These are phyloP conservation scores for Amniculicola lignicola DNA, from an alignment of 495 filamentous ascomycete species.

Conservation along the genomic window DNA sequence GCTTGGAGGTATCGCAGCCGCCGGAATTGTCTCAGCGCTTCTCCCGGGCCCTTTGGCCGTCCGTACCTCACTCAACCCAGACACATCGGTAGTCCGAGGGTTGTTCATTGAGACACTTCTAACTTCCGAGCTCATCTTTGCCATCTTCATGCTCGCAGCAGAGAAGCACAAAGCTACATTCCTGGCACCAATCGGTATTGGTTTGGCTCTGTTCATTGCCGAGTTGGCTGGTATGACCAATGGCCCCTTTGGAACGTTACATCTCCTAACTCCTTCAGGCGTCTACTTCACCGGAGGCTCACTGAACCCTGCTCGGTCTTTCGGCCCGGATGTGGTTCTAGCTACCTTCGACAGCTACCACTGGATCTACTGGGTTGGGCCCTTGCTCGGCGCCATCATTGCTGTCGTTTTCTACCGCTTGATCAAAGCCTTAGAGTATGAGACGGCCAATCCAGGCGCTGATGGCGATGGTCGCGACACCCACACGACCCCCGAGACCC, in stretches of 20 bases:
- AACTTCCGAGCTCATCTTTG: slow-evolving; percentile 71
- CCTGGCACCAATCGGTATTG: slow-evolving; percentile 75
- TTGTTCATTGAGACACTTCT: slow-evolving; percentile 80
- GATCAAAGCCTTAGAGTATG: slow-evolving; percentile 62
- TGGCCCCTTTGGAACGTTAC: neutral
- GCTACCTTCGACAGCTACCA: slow-evolving; percentile 62
- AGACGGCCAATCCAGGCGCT: slow-evolving; percentile 74
- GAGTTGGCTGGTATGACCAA: slow-evolving; percentile 57
- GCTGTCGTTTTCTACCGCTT: slow-evolving; percentile 44
- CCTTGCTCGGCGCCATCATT: slow-evolving; percentile 38
- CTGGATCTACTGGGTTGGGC: slow-evolving; percentile 62
- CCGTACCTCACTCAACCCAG: slow-evolving; percentile 56
- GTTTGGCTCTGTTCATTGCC: slow-evolving; percentile 66
- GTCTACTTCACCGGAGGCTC: slow-evolving; percentile 71
- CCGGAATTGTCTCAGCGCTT: slow-evolving; percentile 59
- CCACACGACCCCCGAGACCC: slow-evolving; percentile 6
- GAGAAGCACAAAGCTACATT: slow-evolving; percentile 81
- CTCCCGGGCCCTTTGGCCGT: slow-evolving; percentile 63
- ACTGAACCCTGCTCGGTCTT: slow-evolving; percentile 69
- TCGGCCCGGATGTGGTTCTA: slow-evolving; percentile 67
- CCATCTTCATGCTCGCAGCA: slow-evolving; percentile 78
- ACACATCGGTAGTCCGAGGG: slow-evolving; percentile 60
- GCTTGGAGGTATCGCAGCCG: slow-evolving; percentile 56
- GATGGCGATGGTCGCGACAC: slow-evolving; percentile 47
- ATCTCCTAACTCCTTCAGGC: slow-evolving; percentile 41